Percentiles rank a stretch among this genome's conserved stretches.
Evolutionary conservation across 2,329 filamentous ascomycete species (phyloP).

Genomic region (Fusarium sp.): DNA sequence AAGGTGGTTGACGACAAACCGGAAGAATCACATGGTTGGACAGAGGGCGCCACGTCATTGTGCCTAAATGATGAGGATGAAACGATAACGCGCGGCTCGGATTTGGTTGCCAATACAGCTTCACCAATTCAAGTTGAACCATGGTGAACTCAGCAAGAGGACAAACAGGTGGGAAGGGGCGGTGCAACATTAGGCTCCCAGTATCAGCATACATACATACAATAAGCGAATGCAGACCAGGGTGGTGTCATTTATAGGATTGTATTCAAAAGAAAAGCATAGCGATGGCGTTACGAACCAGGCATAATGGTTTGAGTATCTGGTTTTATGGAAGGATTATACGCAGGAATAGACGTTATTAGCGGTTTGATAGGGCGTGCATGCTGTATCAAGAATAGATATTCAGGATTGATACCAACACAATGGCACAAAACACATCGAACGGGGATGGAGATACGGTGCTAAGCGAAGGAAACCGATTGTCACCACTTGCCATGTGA

Average conservation of each 20-base stretch:
- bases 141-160: conserved; percentile 4
- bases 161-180: background rate
- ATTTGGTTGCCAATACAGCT: conserved; percentile 9
- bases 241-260: conserved; percentile 4
- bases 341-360: background rate
- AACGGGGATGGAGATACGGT: background rate
- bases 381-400: background rate
- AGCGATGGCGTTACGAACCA: conserved; percentile 43
- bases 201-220: background rate
- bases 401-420: conserved; percentile 16
- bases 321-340: background rate
- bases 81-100: conserved; percentile 27
- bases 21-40: conserved; percentile 15
- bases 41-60: conserved; percentile 23
- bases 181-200: conserved; percentile 2
- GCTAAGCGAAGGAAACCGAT: background rate
- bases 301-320: conserved; percentile 14
- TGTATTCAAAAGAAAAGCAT: conserved; percentile 33
- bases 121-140: conserved; percentile 1
- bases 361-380: background rate
- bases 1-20: conserved; percentile 7
- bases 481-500: background rate
- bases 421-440: background rate
- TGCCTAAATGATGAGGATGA: conserved; percentile 14
- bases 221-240: conserved; percentile 1